A percentile compares a stretch with the other conserved stretches of the same genome.
Conservation (phyloP, 2,329 filamentous ascomycete genomes). For the Pseudopyrenochaeta lycopersici region DNA sequence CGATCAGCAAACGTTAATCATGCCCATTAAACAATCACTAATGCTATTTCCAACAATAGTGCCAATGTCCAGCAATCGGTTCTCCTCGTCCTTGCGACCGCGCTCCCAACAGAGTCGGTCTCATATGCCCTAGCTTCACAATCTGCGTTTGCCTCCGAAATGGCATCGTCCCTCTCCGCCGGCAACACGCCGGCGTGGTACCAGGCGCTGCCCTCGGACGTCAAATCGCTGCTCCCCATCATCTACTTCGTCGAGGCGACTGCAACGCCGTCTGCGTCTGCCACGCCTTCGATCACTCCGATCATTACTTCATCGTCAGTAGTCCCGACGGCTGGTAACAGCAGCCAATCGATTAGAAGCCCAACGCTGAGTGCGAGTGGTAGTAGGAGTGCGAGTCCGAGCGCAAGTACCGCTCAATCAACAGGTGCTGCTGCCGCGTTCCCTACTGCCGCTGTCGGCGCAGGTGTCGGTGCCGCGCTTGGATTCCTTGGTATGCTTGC, state of each 20-base stretch:
- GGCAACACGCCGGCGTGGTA: constrained; percentile 57
- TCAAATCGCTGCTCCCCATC: constrained; percentile 54
- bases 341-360: constrained; percentile 12
- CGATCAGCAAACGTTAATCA: neutral
- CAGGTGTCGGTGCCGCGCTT: constrained; percentile 51
- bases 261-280: constrained; percentile 26
- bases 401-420: constrained; percentile 11
- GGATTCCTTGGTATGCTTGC: constrained; percentile 56
- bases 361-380: constrained; percentile 15
- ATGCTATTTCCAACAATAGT: constrained; percentile 18
- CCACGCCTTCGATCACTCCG: constrained; percentile 5
- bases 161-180: constrained; percentile 55
- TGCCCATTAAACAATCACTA: too few species aligned
- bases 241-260: constrained; percentile 39
- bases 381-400: constrained; percentile 4
- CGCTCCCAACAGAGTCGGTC: constrained; percentile 53
- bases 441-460: constrained; percentile 50
- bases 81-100: constrained; percentile 54
- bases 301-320: neutral
- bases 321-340: neutral
- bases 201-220: constrained; percentile 53
- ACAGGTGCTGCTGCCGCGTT: constrained; percentile 43
- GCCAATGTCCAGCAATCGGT: constrained; percentile 47
- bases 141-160: constrained; percentile 50
- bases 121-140: constrained; percentile 53